Percentiles rank a stretch among this genome's conserved stretches.
phyloP scores from a whole-genome alignment of 192 early-diverging fungal species.

The Backusella morwellensis region DNA sequence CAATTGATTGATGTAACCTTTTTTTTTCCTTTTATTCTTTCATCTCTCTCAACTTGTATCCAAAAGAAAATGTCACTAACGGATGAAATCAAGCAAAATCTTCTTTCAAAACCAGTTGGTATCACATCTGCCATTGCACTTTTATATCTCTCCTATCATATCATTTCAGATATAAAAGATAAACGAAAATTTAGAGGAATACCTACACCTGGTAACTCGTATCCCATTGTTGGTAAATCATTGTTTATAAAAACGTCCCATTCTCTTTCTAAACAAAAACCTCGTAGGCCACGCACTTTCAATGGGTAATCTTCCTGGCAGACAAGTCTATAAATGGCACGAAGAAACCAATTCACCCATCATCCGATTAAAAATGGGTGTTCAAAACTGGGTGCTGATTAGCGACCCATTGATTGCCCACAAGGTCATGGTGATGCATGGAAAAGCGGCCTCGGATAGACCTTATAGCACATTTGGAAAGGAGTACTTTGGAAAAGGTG shows the following conservation, averaged over 20 bases:
- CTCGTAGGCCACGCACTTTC: background rate
- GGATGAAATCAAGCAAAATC: background rate
- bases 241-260: too few species aligned
- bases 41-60: background rate
- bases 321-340: background rate
- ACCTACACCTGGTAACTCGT: background rate
- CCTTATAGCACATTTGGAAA: background rate
- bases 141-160: background rate
- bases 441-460: background rate
- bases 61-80: background rate
- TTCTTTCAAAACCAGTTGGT: background rate
- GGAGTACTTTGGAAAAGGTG: background rate
- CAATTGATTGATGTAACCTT: too few species aligned
- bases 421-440: background rate
- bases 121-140: background rate
- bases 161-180: background rate
- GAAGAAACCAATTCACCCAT: slow-evolving; percentile 4
- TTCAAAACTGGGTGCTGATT: slow-evolving; percentile 3
- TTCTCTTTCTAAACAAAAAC: background rate
- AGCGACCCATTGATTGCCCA: slow-evolving; percentile 1
- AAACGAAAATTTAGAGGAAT: background rate
- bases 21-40: too few species aligned
- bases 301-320: background rate
- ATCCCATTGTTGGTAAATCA: background rate
- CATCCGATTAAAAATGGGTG: slow-evolving; percentile 2